These are phyloP conservation scores for Bruguiera parviflora DNA, from an alignment of 345 rosid species.

Conservation along the genomic window DNA sequence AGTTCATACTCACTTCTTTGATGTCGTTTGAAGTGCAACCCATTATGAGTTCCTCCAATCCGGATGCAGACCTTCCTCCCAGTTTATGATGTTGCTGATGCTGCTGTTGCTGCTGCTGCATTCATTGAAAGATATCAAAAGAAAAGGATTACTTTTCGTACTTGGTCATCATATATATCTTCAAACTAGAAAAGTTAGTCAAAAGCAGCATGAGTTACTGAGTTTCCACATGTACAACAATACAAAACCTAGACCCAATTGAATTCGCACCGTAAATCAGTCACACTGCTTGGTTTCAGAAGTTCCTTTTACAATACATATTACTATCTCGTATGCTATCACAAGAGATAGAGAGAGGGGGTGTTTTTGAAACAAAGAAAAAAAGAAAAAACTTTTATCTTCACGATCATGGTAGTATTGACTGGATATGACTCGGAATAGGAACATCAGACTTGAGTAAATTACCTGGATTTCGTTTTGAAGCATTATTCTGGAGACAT, in stretches of 20 bases:
- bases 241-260: neutral
- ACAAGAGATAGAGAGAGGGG: too few species aligned
- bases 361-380: neutral
- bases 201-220: constrained; percentile 20
- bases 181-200: neutral
- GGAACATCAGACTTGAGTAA: neutral
- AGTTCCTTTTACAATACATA: too few species aligned
- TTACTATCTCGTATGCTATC: too few species aligned
- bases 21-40: constrained; percentile 84
- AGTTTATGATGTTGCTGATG: constrained; percentile 60
- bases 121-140: constrained; percentile 27
- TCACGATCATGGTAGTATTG: neutral
- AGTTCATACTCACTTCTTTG: constrained; percentile 79
- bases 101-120: constrained; percentile 27
- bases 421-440: neutral
- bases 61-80: constrained; percentile 77
- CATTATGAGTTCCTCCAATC: constrained; percentile 94
- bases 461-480: constrained; percentile 80
- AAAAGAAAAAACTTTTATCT: neutral
- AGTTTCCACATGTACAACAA: neutral
- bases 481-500: constrained; percentile 74
- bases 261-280: neutral
- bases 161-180: constrained; percentile 27
- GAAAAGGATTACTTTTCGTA: constrained; percentile 8
- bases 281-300: neutral